phyloP scores from a whole-genome alignment of 306 rosid species.

The Pterocarpus macrocarpus region DNA sequence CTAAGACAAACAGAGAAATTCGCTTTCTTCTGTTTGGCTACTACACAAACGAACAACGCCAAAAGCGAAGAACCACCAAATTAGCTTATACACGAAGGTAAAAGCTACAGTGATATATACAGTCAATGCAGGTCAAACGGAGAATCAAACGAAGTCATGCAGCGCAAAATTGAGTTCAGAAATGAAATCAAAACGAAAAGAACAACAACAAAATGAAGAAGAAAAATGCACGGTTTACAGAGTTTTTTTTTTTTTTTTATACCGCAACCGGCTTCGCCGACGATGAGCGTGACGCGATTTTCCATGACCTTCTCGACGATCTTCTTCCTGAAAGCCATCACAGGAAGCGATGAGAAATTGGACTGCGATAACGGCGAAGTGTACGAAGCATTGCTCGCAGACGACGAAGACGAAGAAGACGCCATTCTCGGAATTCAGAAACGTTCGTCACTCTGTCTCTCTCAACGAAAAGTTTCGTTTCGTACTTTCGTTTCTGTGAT shows the following conservation, averaged over 20 bases:
- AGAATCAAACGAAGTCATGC: conserved; percentile 8
- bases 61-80: background rate
- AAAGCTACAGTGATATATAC: background rate
- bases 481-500: background rate
- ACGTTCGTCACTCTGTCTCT: conserved; percentile 15
- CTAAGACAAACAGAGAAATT: background rate
- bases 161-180: background rate
- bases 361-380: conserved; percentile 45
- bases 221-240: background rate
- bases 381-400: conserved; percentile 31
- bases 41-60: background rate
- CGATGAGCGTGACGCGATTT: conserved; percentile 90
- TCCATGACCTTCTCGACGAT: conserved; percentile 79
- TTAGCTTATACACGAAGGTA: background rate
- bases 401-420: conserved; percentile 51
- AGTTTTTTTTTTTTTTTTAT: background rate
- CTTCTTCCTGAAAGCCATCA: conserved; percentile 65
- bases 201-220: background rate
- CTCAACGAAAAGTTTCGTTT: background rate
- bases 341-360: conserved; percentile 69
- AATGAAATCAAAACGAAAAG: background rate
- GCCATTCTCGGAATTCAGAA: conserved; percentile 57
- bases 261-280: conserved; percentile 96
- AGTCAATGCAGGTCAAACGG: conserved; percentile 36
- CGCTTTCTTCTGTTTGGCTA: background rate